Evolutionary conservation across 257 asterid genomes (phyloP), one percentile per base, ranked within the genome.

Genomic region (Knoxia roxburghii): DNA sequence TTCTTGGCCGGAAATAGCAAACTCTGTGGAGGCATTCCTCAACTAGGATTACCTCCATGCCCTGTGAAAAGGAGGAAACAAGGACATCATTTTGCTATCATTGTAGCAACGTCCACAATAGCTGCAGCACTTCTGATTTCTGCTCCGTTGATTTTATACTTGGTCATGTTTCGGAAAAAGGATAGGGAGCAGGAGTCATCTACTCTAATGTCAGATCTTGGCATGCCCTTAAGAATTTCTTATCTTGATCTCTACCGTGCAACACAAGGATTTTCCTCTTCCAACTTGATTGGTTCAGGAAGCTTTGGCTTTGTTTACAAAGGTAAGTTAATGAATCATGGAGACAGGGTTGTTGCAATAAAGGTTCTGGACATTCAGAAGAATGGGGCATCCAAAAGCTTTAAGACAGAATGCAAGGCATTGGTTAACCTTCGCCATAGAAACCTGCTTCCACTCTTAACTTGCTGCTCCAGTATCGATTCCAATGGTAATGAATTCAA

Each of bases 371-470:
- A n/a, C n/a, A n/a, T n/a, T n/a, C n/a, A n/a, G n/a, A n/a, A n/a
- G n/a, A n/a, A n/a, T n/a, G n/a, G n/a, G n/a, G n/a, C n/a, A n/a
- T n/a, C n/a, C n/a, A n/a, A n/a, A n/a, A n/a, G n/a, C n/a, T n/a
- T n/a, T 54, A 20, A 56, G 9, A 58, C 81, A 17, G 79, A 82
- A 64, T 79, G 81, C 74, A 77, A 46, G n/a, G 77, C 76, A 2
- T 7, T 77, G 32, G 56, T 67, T 50, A 69, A 58, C 1, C 60
- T 64, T 29, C 73, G 82, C 32, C 87, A 74, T 18, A 9, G 74
- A 61, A 82, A 82, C 64, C 74, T 79, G 7, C 51, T 79, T 6
- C 59, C 77, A n/a, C 26, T 82, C 63, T 6, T 74, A 59, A 82
- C 76, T 60, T 67, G 73, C 24, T 79, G 79, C 61, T 48, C 64